Conservation (phyloP, 129 eudicot genomes). For the Glebionis coronaria region DNA sequence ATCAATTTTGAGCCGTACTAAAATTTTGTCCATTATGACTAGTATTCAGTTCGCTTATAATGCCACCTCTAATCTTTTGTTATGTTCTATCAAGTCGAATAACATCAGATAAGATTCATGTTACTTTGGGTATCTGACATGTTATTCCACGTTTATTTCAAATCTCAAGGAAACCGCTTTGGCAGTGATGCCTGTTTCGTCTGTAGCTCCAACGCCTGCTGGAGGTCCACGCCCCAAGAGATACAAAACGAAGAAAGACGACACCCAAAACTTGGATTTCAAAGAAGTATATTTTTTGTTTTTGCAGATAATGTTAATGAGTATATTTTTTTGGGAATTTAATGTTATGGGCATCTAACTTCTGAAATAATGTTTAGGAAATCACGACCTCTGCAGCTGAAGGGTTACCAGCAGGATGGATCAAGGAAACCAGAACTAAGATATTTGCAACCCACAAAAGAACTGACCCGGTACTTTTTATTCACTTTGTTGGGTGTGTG, state of each 20-base stretch:
- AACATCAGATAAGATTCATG: not conserved
- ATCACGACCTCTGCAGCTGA: conserved; percentile 44
- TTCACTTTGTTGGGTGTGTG: too few relatives aligned
- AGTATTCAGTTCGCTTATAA: too few relatives aligned
- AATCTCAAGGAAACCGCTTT: conserved; percentile 14
- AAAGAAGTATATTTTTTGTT: conserved; percentile 36
- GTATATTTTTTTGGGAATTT: not conserved
- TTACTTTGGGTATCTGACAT: conserved; percentile 21
- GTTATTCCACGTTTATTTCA: conserved; percentile 22
- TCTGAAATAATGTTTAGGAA: conserved; percentile 40
- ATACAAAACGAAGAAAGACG: conserved; percentile 28
- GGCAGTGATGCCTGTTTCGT: conserved; percentile 24
- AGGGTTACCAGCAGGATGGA: conserved; percentile 81
- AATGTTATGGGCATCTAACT: conserved; percentile 15
- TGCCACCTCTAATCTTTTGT: too few relatives aligned
- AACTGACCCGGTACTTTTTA: conserved; percentile 49
- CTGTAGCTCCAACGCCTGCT: conserved; percentile 12
- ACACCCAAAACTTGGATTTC: not conserved
- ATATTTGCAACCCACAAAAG: conserved; percentile 30
- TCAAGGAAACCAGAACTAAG: conserved; percentile 53
- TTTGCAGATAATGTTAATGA: conserved; percentile 10
- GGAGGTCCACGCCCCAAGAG: conserved; percentile 19
- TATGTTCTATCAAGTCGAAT: too few relatives aligned
- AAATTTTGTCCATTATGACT: too few relatives aligned
- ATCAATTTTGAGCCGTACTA: too few relatives aligned